Evolutionary conservation across 176 grass and related monocot genomes (phyloP).

Genomic region (Bothriochloa decipiens): DNA sequence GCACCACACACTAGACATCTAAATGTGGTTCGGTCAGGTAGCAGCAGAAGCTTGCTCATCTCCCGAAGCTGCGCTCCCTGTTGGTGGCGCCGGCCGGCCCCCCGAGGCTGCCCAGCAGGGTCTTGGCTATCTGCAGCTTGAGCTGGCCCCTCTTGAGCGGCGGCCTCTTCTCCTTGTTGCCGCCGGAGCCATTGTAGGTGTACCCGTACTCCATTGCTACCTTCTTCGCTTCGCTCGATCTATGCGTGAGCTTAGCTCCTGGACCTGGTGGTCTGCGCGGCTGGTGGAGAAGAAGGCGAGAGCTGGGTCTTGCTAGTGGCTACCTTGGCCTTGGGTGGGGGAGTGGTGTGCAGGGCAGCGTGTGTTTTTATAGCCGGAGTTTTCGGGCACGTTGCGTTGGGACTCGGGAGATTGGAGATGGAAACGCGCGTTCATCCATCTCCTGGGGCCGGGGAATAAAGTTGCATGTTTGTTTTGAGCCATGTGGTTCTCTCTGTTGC

Average conservation of each 20-base stretch:
- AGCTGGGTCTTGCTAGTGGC: neutral
- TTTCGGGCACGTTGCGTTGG: conserved; percentile 4
- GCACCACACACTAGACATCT: neutral
- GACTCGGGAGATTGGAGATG: neutral
- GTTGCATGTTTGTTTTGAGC: conserved; percentile 10
- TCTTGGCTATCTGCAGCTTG: conserved; percentile 48
- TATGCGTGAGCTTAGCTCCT: conserved; percentile 10
- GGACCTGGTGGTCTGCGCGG: neutral
- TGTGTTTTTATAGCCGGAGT: conserved; percentile 39
- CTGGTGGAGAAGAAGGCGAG: conserved; percentile 21
- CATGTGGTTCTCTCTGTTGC: conserved; percentile 11
- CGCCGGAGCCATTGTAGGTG: conserved; percentile 27
- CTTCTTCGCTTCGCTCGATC: neutral
- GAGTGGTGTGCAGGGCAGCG: neutral
- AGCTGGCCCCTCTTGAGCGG: conserved; percentile 64
- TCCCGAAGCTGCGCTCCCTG: conserved; percentile 32
- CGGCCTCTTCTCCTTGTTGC: conserved; percentile 47
- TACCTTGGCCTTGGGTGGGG: conserved; percentile 7
- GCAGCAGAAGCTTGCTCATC: conserved; percentile 6
- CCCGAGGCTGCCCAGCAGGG: conserved; percentile 34
- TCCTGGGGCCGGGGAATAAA: conserved; percentile 22
- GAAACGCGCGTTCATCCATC: conserved; percentile 15
- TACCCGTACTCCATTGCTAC: conserved; percentile 44
- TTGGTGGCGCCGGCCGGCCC: conserved; percentile 28
- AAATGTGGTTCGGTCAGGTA: neutral